A percentile compares a stretch with the other conserved stretches of the same genome.
Evolutionary conservation across 805 yeast genomes (phyloP).

Genomic region (Lipomyces sp.): DNA sequence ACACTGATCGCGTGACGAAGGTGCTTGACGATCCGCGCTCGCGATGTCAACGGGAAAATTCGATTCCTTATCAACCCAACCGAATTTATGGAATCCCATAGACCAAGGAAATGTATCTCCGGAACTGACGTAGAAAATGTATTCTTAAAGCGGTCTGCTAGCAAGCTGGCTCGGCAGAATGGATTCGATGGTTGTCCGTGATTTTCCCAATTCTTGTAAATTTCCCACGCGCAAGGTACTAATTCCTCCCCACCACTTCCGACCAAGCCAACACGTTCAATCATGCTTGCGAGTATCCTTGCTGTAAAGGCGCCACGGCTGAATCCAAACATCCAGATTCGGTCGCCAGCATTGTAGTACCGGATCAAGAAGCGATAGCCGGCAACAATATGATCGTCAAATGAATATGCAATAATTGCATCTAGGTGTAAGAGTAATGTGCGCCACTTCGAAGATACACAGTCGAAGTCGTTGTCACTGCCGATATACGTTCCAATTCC

Average conservation of each 20-base stretch:
- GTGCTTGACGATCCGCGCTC: slow-evolving; percentile 58
- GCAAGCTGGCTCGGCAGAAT: slow-evolving; percentile 48
- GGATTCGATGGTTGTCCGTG: slow-evolving; percentile 61
- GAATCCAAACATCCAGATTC: slow-evolving; percentile 39
- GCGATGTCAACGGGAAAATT: slow-evolving; percentile 59
- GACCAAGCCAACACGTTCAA: slow-evolving; percentile 65
- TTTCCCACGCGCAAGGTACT: slow-evolving; percentile 65
- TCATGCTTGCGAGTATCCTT: slow-evolving; percentile 66
- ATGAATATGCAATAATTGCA: slow-evolving; percentile 57
- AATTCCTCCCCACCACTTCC: slow-evolving; percentile 60
- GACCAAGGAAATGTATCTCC: slow-evolving; percentile 61
- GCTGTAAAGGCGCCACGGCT: slow-evolving; percentile 69
- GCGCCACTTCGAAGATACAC: slow-evolving; percentile 14
- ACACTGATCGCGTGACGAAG: slow-evolving; percentile 70
- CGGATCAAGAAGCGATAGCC: slow-evolving; percentile 35
- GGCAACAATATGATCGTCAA: slow-evolving; percentile 61
- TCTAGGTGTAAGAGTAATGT: slow-evolving; percentile 45
- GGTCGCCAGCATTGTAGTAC: slow-evolving; percentile 36
- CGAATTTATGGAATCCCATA: slow-evolving; percentile 72
- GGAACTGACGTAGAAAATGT: slow-evolving; percentile 58
- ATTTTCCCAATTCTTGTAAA: slow-evolving; percentile 57
- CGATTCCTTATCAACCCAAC: slow-evolving; percentile 64
- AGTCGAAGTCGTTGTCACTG: slow-evolving; percentile 11
- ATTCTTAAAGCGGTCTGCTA: slow-evolving; percentile 54
- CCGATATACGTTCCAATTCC: slow-evolving; percentile 64